Evolutionary conservation across 192 early-diverging fungal genomes (phyloP), one percentile per base, ranked within the genome.

Genomic region (Coemansia sp.): DNA sequence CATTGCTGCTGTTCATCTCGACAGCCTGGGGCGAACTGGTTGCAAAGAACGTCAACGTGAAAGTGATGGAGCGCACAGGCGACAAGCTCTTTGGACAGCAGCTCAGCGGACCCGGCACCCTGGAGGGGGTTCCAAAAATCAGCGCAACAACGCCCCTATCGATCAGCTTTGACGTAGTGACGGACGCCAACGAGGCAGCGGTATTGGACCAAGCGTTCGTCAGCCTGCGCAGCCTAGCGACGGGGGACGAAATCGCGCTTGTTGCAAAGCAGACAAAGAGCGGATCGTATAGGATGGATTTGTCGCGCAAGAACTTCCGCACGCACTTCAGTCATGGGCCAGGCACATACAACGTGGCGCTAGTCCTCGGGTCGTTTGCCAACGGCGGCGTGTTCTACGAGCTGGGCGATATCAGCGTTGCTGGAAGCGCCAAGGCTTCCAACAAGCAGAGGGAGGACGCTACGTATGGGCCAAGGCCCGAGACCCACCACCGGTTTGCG

Each of bases 401-500:
- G 57, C 42, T 82, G 29, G 80, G 80, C 33, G 61, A 68, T 11
- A 66, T 77, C 19, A 19, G 55, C 8, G 62, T 54, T 14, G 73
- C 48, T 22, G 54, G 53, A 3, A 54, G 43, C 54, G 34, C 45
- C 45, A 59, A 33, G 20, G 38, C 38, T 11, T 8, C 38, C 11
- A 29, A 5, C 38, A n/a, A 57, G 41, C 52, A 53, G 56, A 14
- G 7, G 10, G 46, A n/a, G 2, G 45, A 25, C 15, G 43, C 53
- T 32, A 33, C 4, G 23, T 80, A 68, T 20, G 80, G 75, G 2
- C 53, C 68, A 14, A 65, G 49, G 38, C 58, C 57, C 8, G 75
- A 76, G 69, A 82, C 77, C 40, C 65, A 48, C 25, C 80, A 82
- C 61, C 38, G 61, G 71, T 82, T 82, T 71, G 68, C 71, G 3